These are phyloP conservation scores for Westerdykella ornata DNA, from an alignment of 2,329 filamentous ascomycete species.

Conservation along the genomic window DNA sequence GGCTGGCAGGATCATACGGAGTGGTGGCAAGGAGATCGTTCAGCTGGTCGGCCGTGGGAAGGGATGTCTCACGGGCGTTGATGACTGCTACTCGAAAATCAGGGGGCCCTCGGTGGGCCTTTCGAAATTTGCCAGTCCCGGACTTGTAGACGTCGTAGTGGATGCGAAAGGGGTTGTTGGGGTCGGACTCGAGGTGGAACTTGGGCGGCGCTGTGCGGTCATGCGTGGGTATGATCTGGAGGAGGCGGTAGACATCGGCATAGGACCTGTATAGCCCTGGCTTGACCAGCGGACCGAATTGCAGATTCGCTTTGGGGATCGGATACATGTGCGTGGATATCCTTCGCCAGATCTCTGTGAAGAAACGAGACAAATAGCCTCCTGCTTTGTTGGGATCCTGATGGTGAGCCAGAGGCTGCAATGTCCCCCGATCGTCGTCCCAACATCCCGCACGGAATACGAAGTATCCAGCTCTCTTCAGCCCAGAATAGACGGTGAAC, in stretches of 20 bases:
- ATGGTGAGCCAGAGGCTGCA: slow-evolving; percentile 8
- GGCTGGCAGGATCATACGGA: slow-evolving; percentile 59
- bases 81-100: slow-evolving; percentile 82
- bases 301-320: slow-evolving; percentile 16
- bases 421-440: slow-evolving; percentile 22
- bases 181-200: slow-evolving; percentile 25
- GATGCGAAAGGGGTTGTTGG: slow-evolving; percentile 58
- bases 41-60: slow-evolving; percentile 70
- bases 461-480: slow-evolving; percentile 77
- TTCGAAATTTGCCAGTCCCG: slow-evolving; percentile 55
- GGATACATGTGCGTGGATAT: slow-evolving; percentile 17
- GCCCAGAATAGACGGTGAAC: slow-evolving; percentile 79
- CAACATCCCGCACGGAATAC: slow-evolving; percentile 62
- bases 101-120: slow-evolving; percentile 67
- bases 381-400: slow-evolving; percentile 6
- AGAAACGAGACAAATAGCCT: slow-evolving; percentile 30
- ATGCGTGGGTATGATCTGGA: slow-evolving; percentile 67
- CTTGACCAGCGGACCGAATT: slow-evolving; percentile 46
- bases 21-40: slow-evolving; percentile 64
- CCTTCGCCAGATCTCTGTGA: slow-evolving; percentile 30
- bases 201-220: slow-evolving; percentile 46
- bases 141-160: slow-evolving; percentile 81
- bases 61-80: slow-evolving; percentile 61
- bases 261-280: slow-evolving; percentile 52
- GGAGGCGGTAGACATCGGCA: slow-evolving; percentile 64